These are phyloP conservation scores for Penicillium salamii DNA, from an alignment of 495 filamentous ascomycete species.

Conservation along the genomic window DNA sequence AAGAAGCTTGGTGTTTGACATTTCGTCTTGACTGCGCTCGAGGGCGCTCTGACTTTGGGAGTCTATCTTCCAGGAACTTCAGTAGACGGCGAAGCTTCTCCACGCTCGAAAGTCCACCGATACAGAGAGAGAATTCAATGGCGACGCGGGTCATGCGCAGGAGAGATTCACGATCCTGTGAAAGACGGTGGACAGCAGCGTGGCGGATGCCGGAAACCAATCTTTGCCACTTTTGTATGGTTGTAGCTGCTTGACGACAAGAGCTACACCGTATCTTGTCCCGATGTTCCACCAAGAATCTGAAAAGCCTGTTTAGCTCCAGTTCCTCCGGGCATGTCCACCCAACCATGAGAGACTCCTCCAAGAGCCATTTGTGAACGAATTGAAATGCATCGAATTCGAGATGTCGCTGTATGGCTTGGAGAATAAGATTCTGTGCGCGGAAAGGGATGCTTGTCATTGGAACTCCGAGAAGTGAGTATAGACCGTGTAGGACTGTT, in stretches of 20 bases:
- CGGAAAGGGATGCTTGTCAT: no score
- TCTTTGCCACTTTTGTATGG: not conserved
- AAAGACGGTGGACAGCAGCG: conserved; percentile 1
- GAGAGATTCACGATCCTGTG: conserved; percentile 1
- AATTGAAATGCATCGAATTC: no score
- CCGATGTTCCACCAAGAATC: not conserved
- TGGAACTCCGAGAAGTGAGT: no score
- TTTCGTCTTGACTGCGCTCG: not conserved
- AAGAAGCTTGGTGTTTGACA: not conserved
- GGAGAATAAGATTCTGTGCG: no score
- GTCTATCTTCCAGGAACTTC: not conserved
- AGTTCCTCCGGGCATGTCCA: not conserved
- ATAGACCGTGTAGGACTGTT: no score
- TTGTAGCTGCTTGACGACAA: not conserved
- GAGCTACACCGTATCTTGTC: not conserved
- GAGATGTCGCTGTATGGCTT: no score
- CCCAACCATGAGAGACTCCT: no score
- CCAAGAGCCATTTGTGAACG: no score
- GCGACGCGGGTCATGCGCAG: not conserved
- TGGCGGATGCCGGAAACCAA: conserved; percentile 4
- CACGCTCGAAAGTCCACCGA: not conserved
- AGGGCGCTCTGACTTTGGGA: not conserved
- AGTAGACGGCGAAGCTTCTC: not conserved
- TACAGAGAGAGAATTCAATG: not conserved
- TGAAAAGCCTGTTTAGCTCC: not conserved